Conservation (phyloP, 768 basidiomycete genomes). For the Serendipita sp. region DNA sequence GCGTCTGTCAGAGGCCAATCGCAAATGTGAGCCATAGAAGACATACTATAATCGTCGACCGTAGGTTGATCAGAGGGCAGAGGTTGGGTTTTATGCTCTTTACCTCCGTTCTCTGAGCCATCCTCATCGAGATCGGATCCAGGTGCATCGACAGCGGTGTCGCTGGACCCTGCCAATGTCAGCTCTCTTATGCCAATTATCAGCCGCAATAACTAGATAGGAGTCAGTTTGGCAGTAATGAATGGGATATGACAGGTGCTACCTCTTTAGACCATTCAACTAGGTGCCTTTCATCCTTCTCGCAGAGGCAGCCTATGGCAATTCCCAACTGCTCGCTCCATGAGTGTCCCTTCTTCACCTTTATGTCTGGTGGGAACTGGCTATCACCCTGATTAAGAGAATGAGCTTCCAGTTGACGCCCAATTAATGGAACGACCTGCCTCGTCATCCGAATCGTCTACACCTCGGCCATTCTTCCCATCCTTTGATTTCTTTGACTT, state of each 20-base stretch:
- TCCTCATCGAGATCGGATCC: constrained; percentile 21
- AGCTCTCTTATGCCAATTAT: constrained; percentile 43
- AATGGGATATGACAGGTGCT: constrained; percentile 5
- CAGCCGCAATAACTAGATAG: constrained; percentile 38
- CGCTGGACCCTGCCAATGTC: constrained; percentile 45
- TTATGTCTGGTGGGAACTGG: constrained; percentile 43
- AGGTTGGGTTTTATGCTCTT: constrained; percentile 9
- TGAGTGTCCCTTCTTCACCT: constrained; percentile 73
- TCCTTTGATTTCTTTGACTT: constrained; percentile 18
- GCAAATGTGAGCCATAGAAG: neutral
- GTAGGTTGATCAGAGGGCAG: constrained; percentile 40
- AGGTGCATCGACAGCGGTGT: constrained; percentile 18
- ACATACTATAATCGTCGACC: constrained; percentile 61
- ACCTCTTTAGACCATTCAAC: constrained; percentile 76
- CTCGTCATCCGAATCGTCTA: neutral
- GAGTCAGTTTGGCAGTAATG: neutral
- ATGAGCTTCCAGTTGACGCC: constrained; percentile 10
- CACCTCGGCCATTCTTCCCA: constrained; percentile 5
- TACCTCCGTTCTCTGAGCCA: constrained; percentile 11
- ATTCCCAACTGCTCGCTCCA: constrained; percentile 87
- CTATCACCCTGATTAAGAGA: neutral
- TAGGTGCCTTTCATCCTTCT: constrained; percentile 43
- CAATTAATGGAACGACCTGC: constrained; percentile 21
- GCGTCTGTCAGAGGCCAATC: constrained; percentile 1
- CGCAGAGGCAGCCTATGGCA: constrained; percentile 54